Evolutionary conservation across 495 filamentous ascomycete genomes (phyloP).

Genomic region (Eremomyces bilateralis): DNA sequence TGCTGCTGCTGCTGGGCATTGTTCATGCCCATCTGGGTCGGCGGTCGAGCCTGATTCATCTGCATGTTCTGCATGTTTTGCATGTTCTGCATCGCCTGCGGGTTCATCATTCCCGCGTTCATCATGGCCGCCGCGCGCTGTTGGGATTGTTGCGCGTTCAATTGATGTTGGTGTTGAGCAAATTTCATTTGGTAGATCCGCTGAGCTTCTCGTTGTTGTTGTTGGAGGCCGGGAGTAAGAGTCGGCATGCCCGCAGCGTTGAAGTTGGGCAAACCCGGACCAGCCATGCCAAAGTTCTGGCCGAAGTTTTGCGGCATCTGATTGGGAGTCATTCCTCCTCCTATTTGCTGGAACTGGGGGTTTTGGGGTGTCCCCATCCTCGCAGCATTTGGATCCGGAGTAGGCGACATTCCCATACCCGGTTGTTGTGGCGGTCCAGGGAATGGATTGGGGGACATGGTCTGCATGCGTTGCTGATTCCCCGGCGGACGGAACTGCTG

Average conservation of each 20-base stretch:
- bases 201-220: constrained; percentile 17
- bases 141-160: constrained; percentile 15
- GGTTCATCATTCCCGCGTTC: constrained; percentile 28
- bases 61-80: constrained; percentile 20
- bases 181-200: constrained; percentile 22
- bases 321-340: constrained; percentile 13
- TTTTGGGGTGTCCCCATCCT: constrained; percentile 58
- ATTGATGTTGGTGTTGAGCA: constrained; percentile 39
- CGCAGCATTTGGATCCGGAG: constrained; percentile 47
- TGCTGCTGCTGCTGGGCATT: too few species aligned
- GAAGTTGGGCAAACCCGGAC: too few species aligned
- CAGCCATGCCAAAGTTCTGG: constrained; percentile 14
- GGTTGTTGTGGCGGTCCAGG: constrained; percentile 37
- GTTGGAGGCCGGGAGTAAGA: constrained; percentile 14
- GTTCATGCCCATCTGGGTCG: too few species aligned
- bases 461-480: constrained; percentile 63
- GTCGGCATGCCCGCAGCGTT: constrained; percentile 2
- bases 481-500: constrained; percentile 43
- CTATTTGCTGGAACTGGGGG: constrained; percentile 5
- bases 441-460: constrained; percentile 79
- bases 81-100: constrained; percentile 12
- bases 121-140: too few species aligned
- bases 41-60: constrained; percentile 29
- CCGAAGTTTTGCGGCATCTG: constrained; percentile 23
- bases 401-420: constrained; percentile 55